phyloP scores from a whole-genome alignment of 768 basidiomycete genomes.

The Trametes meyenii region DNA sequence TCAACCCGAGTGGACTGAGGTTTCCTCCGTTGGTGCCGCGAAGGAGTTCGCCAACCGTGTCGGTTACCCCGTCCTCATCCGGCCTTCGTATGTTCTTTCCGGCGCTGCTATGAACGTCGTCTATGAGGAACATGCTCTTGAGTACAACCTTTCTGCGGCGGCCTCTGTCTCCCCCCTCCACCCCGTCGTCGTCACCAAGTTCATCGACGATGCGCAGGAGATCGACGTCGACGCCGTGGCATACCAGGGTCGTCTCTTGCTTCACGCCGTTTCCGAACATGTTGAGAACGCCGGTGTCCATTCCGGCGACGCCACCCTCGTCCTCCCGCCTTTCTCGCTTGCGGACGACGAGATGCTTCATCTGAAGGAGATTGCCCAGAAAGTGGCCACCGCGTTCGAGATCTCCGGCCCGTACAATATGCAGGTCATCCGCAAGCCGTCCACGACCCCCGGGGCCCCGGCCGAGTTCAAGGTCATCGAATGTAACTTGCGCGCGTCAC shows the following conservation, averaged over 20 bases:
- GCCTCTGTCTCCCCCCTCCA: slow-evolving; percentile 95
- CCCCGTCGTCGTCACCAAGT: slow-evolving; percentile 98
- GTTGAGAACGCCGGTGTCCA: slow-evolving; percentile 99
- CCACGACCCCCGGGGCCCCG: slow-evolving; percentile 51
- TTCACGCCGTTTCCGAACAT: slow-evolving; percentile 97
- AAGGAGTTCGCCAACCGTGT: slow-evolving; percentile 90
- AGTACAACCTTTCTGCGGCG: slow-evolving; percentile 95
- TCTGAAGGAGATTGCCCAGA: slow-evolving; percentile 90
- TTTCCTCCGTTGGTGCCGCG: slow-evolving; percentile 83
- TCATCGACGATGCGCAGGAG: slow-evolving; percentile 97
- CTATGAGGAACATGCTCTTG: slow-evolving; percentile 84
- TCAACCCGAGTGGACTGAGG: slow-evolving; percentile 96
- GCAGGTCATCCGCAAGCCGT: slow-evolving; percentile 92
- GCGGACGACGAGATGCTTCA: slow-evolving; percentile 75
- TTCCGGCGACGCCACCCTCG: slow-evolving; percentile 97
- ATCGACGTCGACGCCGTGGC: slow-evolving; percentile 98
- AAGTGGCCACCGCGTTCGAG: slow-evolving; percentile 92
- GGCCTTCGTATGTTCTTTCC: slow-evolving; percentile 97
- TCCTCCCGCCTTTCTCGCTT: slow-evolving; percentile 92
- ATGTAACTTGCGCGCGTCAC: slow-evolving; percentile 96
- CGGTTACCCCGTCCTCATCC: slow-evolving; percentile 96
- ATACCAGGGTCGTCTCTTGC: slow-evolving; percentile 85
- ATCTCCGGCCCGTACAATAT: slow-evolving; percentile 99
- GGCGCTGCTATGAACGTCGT: slow-evolving; percentile 99
- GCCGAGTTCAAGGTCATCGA: slow-evolving; percentile 94